Evolutionary conservation across 2,329 filamentous ascomycete genomes (phyloP).

Genomic region (Alternaria sp.): DNA sequence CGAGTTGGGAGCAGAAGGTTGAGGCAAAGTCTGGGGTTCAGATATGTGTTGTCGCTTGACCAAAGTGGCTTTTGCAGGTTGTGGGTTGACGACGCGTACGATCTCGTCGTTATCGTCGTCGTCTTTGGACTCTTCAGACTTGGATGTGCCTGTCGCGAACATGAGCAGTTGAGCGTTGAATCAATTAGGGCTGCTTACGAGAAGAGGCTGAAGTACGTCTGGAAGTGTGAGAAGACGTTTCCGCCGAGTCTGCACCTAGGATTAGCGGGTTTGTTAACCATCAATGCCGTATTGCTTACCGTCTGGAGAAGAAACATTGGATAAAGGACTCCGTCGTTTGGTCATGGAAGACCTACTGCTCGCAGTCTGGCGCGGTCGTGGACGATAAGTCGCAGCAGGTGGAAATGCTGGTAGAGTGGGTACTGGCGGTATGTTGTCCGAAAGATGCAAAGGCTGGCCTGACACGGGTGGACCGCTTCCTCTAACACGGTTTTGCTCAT

Average conservation of each 20-base stretch:
- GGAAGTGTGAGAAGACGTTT: conserved; percentile 11
- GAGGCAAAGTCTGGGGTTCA: not conserved
- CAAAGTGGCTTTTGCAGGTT: not conserved
- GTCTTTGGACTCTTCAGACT: conserved; percentile 2
- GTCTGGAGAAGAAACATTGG: conserved; percentile 16
- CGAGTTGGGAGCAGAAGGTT: not conserved
- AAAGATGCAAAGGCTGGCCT: not conserved
- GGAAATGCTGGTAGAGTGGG: conserved; percentile 1
- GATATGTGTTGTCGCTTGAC: not conserved
- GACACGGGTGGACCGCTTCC: not conserved
- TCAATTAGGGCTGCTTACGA: not conserved
- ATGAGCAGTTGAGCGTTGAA: not conserved
- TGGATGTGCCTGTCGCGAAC: conserved; percentile 2
- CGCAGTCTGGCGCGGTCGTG: conserved; percentile 4
- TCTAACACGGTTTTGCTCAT: not conserved
- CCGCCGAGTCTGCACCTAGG: conserved; percentile 4
- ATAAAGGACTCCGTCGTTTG: conserved; percentile 23
- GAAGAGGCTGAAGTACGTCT: conserved; percentile 13
- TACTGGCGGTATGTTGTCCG: conserved; percentile 2
- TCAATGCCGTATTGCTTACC: not conserved
- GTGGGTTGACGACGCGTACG: conserved; percentile 1
- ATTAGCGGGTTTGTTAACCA: not conserved
- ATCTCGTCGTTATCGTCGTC: conserved; percentile 4
- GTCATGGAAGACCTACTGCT: conserved; percentile 21
- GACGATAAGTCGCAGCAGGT: conserved; percentile 6